These are phyloP conservation scores for Camelina laxa DNA, from an alignment of 345 rosid genomes.

Conservation along the genomic window DNA sequence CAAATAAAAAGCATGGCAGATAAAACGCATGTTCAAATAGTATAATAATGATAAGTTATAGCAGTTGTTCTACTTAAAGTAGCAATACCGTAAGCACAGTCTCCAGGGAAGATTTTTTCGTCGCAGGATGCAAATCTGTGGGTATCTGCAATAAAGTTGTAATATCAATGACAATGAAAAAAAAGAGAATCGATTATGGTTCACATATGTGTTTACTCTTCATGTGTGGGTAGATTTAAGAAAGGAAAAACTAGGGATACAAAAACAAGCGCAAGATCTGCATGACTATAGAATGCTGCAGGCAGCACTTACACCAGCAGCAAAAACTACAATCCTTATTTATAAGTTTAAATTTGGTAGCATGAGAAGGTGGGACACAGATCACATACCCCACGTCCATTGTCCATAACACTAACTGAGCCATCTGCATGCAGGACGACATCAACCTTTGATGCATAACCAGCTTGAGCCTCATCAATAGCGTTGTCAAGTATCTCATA, in stretches of 20 bases:
- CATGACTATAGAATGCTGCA: conserved; percentile 4
- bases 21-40: neutral
- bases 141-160: conserved; percentile 74
- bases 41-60: neutral
- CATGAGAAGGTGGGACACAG: conserved; percentile 23
- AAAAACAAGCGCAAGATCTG: neutral
- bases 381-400: conserved; percentile 96
- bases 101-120: conserved; percentile 91
- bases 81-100: conserved; percentile 91
- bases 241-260: conserved; percentile 5
- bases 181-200: neutral
- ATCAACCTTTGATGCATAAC: conserved; percentile 77
- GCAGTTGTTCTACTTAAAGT: conserved; percentile 10
- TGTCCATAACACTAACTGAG: conserved; percentile 85
- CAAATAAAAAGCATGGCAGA: conserved; percentile 25
- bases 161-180: conserved; percentile 28
- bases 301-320: neutral
- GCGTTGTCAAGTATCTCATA: conserved; percentile 98
- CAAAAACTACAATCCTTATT: neutral
- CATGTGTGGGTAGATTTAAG: conserved; percentile 5
- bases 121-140: conserved; percentile 92
- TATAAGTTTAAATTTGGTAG: conserved; percentile 6
- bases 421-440: conserved; percentile 72
- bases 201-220: conserved; percentile 3
- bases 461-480: conserved; percentile 98